These are phyloP conservation scores for Phialophora verrucosa DNA, from an alignment of 2,329 filamentous ascomycete species.

Conservation along the genomic window DNA sequence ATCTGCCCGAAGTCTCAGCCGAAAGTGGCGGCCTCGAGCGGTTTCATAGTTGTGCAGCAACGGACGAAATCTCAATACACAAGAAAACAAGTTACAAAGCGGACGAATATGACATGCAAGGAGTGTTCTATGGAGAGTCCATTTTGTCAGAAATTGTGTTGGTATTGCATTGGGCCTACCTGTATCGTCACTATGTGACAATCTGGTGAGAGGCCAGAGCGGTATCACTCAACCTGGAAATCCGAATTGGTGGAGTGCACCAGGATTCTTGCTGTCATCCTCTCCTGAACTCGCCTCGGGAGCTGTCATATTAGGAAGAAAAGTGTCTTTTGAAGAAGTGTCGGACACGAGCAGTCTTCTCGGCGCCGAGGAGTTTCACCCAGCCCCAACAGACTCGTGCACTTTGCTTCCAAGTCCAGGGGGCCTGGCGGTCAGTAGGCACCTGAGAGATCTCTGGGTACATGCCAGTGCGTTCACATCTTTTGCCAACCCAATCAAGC, in stretches of 20 bases:
- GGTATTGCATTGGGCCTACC: neutral
- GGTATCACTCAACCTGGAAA: neutral
- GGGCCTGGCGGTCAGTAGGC: neutral
- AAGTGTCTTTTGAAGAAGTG: neutral
- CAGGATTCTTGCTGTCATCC: neutral
- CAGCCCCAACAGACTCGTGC: neutral
- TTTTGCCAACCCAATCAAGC: neutral
- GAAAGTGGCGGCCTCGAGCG: neutral
- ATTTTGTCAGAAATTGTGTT: neutral
- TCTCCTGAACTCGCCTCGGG: neutral
- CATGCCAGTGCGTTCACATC: neutral
- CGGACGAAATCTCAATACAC: neutral
- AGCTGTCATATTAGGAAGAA: neutral
- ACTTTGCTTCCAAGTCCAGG: neutral
- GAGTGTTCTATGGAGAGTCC: too few relatives aligned
- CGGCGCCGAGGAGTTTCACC: neutral
- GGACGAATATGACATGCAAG: neutral
- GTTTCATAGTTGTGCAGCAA: neutral
- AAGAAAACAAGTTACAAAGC: neutral
- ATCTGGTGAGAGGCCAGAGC: neutral
- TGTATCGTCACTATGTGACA: neutral
- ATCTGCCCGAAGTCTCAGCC: neutral
- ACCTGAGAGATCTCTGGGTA: neutral
- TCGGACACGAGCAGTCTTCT: constrained; percentile 1
- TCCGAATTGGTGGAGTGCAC: neutral